These are phyloP conservation scores for Fagopyrum esculentum DNA, from an alignment of 148 eudicot species.

Conservation along the genomic window DNA sequence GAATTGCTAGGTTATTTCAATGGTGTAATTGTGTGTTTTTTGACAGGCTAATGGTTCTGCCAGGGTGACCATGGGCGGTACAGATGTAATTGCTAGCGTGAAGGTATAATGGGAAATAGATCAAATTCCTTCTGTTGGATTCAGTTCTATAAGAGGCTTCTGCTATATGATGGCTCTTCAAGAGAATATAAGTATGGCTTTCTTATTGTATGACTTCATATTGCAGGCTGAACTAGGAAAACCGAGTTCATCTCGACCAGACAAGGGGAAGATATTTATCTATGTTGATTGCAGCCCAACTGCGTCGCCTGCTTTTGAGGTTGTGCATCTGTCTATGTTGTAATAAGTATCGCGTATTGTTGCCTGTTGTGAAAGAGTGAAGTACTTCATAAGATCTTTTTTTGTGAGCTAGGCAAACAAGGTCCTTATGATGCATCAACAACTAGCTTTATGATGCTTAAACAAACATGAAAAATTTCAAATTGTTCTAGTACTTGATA, in stretches of 20 bases:
- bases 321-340: constrained; percentile 12
- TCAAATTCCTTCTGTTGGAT: neutral
- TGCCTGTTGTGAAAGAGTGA: neutral
- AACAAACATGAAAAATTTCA: neutral
- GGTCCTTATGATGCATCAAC: neutral
- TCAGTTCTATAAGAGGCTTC: neutral
- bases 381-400: neutral
- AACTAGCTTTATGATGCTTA: neutral
- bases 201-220: neutral
- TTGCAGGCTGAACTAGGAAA: constrained; percentile 82
- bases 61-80: constrained; percentile 74
- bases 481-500: neutral
- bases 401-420: neutral
- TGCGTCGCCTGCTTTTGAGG: constrained; percentile 81
- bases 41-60: constrained; percentile 91
- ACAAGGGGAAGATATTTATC: constrained; percentile 76
- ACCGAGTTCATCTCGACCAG: constrained; percentile 66
- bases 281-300: constrained; percentile 85
- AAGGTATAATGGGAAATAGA: constrained; percentile 39
- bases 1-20: neutral
- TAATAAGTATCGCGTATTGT: neutral
- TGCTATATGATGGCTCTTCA: neutral
- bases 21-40: neutral
- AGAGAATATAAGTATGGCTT: neutral
- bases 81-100: constrained; percentile 88